These are phyloP conservation scores for Hypoxylon fuscum DNA, from an alignment of 495 filamentous ascomycete species.

Conservation along the genomic window DNA sequence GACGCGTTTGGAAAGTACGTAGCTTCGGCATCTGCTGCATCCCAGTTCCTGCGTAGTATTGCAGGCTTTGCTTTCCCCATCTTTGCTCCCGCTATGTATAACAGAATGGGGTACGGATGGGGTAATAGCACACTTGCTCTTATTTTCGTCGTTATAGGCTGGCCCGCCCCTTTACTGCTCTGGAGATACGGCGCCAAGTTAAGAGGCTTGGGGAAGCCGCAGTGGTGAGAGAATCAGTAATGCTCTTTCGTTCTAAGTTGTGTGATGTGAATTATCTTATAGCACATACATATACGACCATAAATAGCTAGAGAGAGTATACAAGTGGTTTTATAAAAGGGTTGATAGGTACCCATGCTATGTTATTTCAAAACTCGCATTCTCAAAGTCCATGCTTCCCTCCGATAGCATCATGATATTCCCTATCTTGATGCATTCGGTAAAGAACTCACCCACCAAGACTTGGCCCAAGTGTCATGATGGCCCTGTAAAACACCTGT, in stretches of 20 bases:
- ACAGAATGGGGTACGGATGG: slow-evolving; percentile 61
- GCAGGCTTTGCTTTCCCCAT: slow-evolving; percentile 76
- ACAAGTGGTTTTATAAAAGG: no score
- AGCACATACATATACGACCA: no score
- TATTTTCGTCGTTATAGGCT: slow-evolving; percentile 54
- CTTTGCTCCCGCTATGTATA: slow-evolving; percentile 72
- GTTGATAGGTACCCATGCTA: no score
- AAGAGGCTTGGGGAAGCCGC: slow-evolving; percentile 39
- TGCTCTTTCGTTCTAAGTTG: no score
- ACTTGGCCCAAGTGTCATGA: slow-evolving; percentile 77
- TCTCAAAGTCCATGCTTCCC: slow-evolving; percentile 80
- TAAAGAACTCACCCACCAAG: slow-evolving; percentile 82
- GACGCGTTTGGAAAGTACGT: slow-evolving; percentile 76
- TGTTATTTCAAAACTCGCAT: no score
- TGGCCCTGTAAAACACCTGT: slow-evolving; percentile 71
- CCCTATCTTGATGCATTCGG: slow-evolving; percentile 87
- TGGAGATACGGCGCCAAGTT: slow-evolving; percentile 51
- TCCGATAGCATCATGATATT: slow-evolving; percentile 92
- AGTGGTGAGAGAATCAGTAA: not conserved
- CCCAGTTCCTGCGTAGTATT: slow-evolving; percentile 66
- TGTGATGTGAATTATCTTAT: no score
- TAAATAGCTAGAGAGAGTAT: no score
- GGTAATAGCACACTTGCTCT: slow-evolving; percentile 62
- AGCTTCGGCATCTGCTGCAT: slow-evolving; percentile 71
- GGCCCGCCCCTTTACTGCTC: slow-evolving; percentile 58